These are phyloP conservation scores for Collybiopsis confluens DNA, from an alignment of 768 basidiomycete species.

Conservation along the genomic window DNA sequence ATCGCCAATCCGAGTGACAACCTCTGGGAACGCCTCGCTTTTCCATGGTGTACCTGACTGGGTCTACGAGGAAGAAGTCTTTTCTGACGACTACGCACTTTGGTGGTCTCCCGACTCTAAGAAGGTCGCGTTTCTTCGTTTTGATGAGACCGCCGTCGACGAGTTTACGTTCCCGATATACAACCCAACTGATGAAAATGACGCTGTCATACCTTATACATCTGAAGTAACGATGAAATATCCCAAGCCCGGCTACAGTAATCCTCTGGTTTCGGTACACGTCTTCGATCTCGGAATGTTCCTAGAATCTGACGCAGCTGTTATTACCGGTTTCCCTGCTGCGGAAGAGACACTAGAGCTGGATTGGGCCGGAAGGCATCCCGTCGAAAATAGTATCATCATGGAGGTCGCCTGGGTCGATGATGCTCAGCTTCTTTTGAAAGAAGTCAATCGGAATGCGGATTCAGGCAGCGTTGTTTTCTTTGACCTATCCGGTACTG, in stretches of 20 bases:
- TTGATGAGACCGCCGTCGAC: constrained; percentile 86
- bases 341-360: constrained; percentile 50
- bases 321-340: constrained; percentile 24
- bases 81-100: constrained; percentile 63
- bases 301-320: constrained; percentile 25
- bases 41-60: constrained; percentile 97
- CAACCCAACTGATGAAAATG: constrained; percentile 73
- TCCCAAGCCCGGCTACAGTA: constrained; percentile 87
- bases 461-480: constrained; percentile 75
- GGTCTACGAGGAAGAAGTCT: constrained; percentile 96
- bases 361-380: constrained; percentile 61
- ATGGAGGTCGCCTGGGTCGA: constrained; percentile 88
- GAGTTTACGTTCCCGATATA: constrained; percentile 89
- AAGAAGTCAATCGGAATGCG: constrained; percentile 84
- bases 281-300: constrained; percentile 75
- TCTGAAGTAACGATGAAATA: constrained; percentile 69
- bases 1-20: constrained; percentile 70
- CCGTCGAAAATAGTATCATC: constrained; percentile 63
- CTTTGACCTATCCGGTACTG: constrained; percentile 49
- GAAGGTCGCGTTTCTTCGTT: constrained; percentile 77
- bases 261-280: constrained; percentile 79
- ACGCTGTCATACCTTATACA: constrained; percentile 77
- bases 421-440: constrained; percentile 66
- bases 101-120: constrained; percentile 88
- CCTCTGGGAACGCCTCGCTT: constrained; percentile 73